Conservation (phyloP, 345 rosid species). For the Barbarea vulgaris region DNA sequence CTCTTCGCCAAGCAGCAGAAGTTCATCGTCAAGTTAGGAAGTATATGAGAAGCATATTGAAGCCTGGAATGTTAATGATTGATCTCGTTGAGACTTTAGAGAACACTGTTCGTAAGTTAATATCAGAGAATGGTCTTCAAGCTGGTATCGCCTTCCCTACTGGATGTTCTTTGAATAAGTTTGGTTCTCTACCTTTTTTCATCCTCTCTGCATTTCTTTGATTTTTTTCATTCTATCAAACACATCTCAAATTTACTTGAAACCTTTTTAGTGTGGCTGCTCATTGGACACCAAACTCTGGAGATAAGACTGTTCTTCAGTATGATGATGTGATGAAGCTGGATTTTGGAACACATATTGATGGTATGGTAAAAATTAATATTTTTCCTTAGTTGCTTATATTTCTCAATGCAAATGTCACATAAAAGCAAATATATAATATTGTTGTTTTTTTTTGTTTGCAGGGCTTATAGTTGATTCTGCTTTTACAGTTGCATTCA, state of each 20-base stretch:
- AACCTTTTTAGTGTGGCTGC: slow-evolving; percentile 69
- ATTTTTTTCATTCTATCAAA: background rate
- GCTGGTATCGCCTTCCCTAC: slow-evolving; percentile 97
- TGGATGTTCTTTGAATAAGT: slow-evolving; percentile 88
- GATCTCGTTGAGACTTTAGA: slow-evolving; percentile 86
- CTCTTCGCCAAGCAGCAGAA: slow-evolving; percentile 91
- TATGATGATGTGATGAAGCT: slow-evolving; percentile 93
- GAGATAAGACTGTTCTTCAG: slow-evolving; percentile 91
- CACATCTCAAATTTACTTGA: slow-evolving; percentile 6
- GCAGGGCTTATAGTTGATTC: slow-evolving; percentile 79
- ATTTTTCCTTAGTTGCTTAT: background rate
- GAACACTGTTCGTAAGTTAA: slow-evolving; percentile 78
- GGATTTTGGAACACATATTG: slow-evolving; percentile 93
- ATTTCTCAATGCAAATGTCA: background rate
- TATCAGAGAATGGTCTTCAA: slow-evolving; percentile 84
- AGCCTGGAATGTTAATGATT: slow-evolving; percentile 86
- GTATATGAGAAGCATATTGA: slow-evolving; percentile 64
- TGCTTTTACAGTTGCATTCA: slow-evolving; percentile 91
- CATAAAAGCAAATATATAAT: background rate
- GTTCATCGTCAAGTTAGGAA: slow-evolving; percentile 92
- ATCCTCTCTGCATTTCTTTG: background rate
- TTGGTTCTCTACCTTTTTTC: slow-evolving; percentile 25
- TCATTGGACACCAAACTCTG: slow-evolving; percentile 93
- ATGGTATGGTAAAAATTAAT: slow-evolving; percentile 48
- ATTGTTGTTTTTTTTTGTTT: slow-evolving; percentile 17